Evolutionary conservation across 352 stramenopile species (phyloP).

Genomic region (Peronospora belbahrii): DNA sequence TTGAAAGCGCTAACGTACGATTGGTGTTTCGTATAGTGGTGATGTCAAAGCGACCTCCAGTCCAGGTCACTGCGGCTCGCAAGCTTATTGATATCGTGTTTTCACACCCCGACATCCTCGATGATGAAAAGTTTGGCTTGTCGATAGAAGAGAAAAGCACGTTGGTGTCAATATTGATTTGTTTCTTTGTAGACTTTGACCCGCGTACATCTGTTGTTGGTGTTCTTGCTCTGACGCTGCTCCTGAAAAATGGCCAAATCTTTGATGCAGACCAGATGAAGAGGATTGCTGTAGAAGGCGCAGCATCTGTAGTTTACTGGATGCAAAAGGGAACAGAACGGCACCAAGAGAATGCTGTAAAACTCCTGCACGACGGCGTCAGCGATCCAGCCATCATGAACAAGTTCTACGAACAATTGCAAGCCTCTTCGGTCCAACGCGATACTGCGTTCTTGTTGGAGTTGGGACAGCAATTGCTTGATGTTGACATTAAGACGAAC

Average conservation of each 20-base stretch:
- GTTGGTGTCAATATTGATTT: conserved; percentile 62
- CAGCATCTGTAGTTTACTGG: conserved; percentile 71
- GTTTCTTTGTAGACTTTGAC: conserved; percentile 66
- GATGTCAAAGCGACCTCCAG: conserved; percentile 37
- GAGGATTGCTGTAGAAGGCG: conserved; percentile 59
- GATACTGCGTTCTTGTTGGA: conserved; percentile 60
- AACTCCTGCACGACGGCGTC: conserved; percentile 64
- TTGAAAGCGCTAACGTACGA: conserved; percentile 54
- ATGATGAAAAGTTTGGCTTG: conserved; percentile 41
- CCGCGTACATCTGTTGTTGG: conserved; percentile 66
- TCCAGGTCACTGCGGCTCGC: conserved; percentile 57
- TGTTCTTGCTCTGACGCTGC: conserved; percentile 52
- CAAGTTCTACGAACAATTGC: conserved; percentile 61
- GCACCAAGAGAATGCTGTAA: conserved; percentile 72
- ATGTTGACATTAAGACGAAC: conserved; percentile 53
- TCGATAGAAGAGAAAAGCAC: conserved; percentile 41
- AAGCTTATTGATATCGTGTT: conserved; percentile 80
- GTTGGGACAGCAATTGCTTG: conserved; percentile 57
- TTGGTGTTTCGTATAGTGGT: conserved; percentile 56
- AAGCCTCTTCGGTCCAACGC: conserved; percentile 35
- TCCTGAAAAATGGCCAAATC: conserved; percentile 52
- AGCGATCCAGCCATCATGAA: conserved; percentile 26
- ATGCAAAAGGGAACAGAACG: conserved; percentile 78
- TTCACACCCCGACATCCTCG: conserved; percentile 41
- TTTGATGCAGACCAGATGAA: conserved; percentile 59